Conservation (phyloP, 2,329 filamentous ascomycete genomes). For the Trichoderma koningiopsis region DNA sequence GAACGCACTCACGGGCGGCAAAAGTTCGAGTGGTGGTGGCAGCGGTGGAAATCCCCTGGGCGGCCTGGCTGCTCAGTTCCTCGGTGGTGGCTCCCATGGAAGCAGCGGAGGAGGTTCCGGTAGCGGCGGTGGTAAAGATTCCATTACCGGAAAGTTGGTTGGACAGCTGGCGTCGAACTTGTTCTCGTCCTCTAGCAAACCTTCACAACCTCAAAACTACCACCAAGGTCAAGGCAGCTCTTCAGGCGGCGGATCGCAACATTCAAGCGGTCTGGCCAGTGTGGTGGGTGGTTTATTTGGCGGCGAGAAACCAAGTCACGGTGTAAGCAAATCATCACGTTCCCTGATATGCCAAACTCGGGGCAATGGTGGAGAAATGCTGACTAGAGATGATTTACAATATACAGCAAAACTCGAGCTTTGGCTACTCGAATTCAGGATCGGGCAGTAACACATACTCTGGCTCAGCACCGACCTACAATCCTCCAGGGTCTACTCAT, state of each 20-base stretch:
- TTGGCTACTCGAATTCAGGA: slow-evolving; percentile 62
- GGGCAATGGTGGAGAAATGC: not conserved
- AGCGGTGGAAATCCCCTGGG: slow-evolving; percentile 46
- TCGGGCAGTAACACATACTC: slow-evolving; percentile 57
- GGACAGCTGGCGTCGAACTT: slow-evolving; percentile 59
- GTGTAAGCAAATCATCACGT: slow-evolving; percentile 33
- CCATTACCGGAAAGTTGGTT: slow-evolving; percentile 56
- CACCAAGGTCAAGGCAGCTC: slow-evolving; percentile 46
- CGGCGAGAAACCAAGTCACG: slow-evolving; percentile 47
- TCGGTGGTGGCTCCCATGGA: slow-evolving; percentile 41
- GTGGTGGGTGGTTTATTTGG: slow-evolving; percentile 57
- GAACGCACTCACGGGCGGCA: slow-evolving; percentile 59
- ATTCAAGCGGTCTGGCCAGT: slow-evolving; percentile 54
- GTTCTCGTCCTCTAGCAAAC: slow-evolving; percentile 52
- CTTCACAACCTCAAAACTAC: slow-evolving; percentile 49
- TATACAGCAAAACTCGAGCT: slow-evolving; percentile 56
- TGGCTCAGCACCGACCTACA: slow-evolving; percentile 59
- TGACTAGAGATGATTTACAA: slow-evolving; percentile 25
- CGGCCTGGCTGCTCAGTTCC: slow-evolving; percentile 51
- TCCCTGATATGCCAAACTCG: not conserved
- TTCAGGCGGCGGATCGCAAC: slow-evolving; percentile 41
- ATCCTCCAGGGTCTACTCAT: slow-evolving; percentile 38
- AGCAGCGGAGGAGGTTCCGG: slow-evolving; percentile 35
- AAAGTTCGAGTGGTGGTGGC: slow-evolving; percentile 37
- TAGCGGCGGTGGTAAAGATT: slow-evolving; percentile 44